Percentiles rank a stretch among this genome's conserved stretches.
phyloP scores from a whole-genome alignment of 352 stramenopile genomes.

The Phytophthora pseudosyringae region DNA sequence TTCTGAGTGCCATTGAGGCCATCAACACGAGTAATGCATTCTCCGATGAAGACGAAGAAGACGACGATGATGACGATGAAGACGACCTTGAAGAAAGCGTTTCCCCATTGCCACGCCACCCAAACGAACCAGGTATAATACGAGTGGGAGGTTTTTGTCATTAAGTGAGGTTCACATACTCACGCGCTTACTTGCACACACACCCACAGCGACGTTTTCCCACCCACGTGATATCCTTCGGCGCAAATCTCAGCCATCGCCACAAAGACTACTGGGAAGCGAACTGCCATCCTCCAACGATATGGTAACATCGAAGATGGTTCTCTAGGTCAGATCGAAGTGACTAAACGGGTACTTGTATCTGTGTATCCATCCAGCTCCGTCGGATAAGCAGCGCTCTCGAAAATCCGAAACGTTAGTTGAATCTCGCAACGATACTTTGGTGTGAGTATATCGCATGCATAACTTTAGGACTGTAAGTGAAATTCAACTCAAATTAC shows the following conservation, averaged over 20 bases:
- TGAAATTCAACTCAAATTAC: background rate
- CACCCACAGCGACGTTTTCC: slow-evolving; percentile 24
- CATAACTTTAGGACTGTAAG: background rate
- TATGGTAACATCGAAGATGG: slow-evolving; percentile 45
- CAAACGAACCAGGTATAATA: slow-evolving; percentile 26
- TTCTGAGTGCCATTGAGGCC: slow-evolving; percentile 77
- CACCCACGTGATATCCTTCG: slow-evolving; percentile 53
- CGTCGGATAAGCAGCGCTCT: slow-evolving; percentile 69
- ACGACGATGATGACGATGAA: slow-evolving; percentile 49
- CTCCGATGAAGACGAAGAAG: slow-evolving; percentile 64
- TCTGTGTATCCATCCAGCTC: slow-evolving; percentile 38
- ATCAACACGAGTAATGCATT: slow-evolving; percentile 79
- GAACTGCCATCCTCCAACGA: slow-evolving; percentile 59
- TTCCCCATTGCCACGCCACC: slow-evolving; percentile 11
- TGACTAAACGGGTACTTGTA: background rate
- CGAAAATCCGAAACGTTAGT: slow-evolving; percentile 38
- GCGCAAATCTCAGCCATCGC: slow-evolving; percentile 49
- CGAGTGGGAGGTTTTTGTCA: background rate
- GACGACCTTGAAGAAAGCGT: slow-evolving; percentile 28
- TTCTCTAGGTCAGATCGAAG: no score
- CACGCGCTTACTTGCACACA: background rate
- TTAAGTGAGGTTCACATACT: background rate
- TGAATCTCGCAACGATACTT: background rate
- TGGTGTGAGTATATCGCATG: background rate
- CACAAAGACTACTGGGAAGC: slow-evolving; percentile 27